Conservation (phyloP, 2,329 filamentous ascomycete genomes). For the Cadophora sp. region DNA sequence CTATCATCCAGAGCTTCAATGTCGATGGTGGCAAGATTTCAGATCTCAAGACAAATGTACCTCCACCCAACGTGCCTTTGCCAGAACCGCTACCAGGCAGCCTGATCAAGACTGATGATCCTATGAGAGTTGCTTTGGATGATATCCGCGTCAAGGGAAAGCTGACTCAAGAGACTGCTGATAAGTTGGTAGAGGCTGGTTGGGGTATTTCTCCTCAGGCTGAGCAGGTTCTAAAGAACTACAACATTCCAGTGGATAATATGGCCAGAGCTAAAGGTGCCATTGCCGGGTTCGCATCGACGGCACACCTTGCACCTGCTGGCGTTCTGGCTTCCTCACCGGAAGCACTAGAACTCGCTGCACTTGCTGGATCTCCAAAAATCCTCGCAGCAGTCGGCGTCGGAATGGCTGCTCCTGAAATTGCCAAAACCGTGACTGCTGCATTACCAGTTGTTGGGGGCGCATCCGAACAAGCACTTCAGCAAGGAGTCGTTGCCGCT, state of each 20-base stretch:
- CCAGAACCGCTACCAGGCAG: not conserved
- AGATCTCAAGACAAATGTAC: not conserved
- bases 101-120: not conserved
- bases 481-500: slow-evolving; percentile 5
- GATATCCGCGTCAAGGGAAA: slow-evolving; percentile 11
- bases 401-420: slow-evolving; percentile 3
- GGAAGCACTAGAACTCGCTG: slow-evolving; percentile 4
- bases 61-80: slow-evolving; percentile 2
- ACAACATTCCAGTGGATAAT: not conserved
- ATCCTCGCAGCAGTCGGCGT: not conserved
- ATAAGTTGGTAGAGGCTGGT: not conserved
- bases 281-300: not conserved
- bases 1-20: not conserved
- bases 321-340: not conserved
- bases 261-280: slow-evolving; percentile 6
- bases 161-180: slow-evolving; percentile 9
- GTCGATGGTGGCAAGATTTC: not conserved
- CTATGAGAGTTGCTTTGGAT: slow-evolving; percentile 8
- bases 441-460: not conserved
- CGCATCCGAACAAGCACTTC: not conserved
- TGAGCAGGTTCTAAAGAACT: slow-evolving; percentile 1
- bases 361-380: slow-evolving; percentile 1
- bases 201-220: not conserved
- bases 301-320: not conserved
- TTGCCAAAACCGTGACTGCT: not conserved